phyloP scores from a whole-genome alignment of 768 basidiomycete species.

The Leccinum variicolor region DNA sequence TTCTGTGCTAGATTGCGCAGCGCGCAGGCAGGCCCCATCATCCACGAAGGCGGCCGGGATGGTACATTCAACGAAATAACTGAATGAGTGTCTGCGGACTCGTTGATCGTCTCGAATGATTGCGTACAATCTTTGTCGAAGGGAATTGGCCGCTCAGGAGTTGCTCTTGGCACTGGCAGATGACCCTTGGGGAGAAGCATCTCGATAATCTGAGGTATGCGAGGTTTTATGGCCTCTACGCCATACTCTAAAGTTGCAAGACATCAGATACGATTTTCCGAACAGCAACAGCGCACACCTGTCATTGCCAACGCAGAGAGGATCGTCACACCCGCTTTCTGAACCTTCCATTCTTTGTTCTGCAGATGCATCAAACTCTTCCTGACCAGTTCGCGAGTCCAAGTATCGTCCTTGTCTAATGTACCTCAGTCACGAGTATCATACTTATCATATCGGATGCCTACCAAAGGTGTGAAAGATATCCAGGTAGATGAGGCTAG shows the following conservation, averaged over 20 bases:
- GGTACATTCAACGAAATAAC: not conserved
- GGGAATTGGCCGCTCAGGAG: too few species aligned
- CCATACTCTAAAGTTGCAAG: not conserved
- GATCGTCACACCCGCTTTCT: not conserved
- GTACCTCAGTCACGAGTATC: not conserved
- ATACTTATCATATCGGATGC: not conserved
- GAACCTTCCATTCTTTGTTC: not conserved
- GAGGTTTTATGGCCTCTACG: not conserved
- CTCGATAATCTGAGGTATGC: not conserved
- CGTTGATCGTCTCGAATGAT: not conserved
- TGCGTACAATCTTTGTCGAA: not conserved
- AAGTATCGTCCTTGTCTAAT: not conserved
- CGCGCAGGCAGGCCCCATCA: not conserved
- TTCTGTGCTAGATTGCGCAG: not conserved
- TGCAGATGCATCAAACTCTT: not conserved
- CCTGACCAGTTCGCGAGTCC: not conserved
- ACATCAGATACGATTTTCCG: not conserved
- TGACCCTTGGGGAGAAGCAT: not conserved
- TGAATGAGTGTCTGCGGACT: not conserved
- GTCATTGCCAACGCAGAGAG: not conserved
- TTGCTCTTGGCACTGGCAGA: too few species aligned
- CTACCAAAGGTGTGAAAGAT: not conserved
- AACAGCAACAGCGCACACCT: not conserved
- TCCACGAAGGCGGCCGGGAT: not conserved
- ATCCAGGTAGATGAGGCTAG: not conserved